Evolutionary conservation across 225 moss, liverwort and hornwort genomes (phyloP), one percentile per base, ranked within the genome.

Genomic region (Asterella californica): DNA sequence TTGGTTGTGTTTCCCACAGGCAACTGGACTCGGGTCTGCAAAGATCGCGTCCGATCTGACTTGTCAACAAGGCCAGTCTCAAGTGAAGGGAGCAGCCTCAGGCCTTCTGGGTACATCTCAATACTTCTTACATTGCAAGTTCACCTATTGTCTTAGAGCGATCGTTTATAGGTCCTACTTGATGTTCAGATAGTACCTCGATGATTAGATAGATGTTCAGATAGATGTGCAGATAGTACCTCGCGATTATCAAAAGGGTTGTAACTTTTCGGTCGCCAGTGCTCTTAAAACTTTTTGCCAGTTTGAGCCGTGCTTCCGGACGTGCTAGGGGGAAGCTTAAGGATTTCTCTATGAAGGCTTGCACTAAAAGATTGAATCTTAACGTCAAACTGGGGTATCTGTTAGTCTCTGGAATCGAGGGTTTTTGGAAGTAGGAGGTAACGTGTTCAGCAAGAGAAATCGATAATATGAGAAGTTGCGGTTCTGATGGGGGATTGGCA

Each of bases 61-160:
- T 24, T 27, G 54, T 10, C 24, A 77, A 42, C 18, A n/a, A 6
- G 52, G 24, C 29, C 53, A n/a, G 27, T 52, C 45, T 11, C 79
- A 81, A 49, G 80, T 22, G 19, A 78, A 6, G 60, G 75, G 70
- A n/a, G 63, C 74, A 70, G 30, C 70, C 7, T 22, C 81, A 7
- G 54, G 68, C 73, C 38, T 68, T 45, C 59, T 74, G 29, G 86
- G 83, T 86, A 85, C 18, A 77, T 19, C 45, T 60, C 47, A 18
- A 38, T 77, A 60, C 37, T 22, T 32, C 46, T 71, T 46, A 10
- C 48, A 1, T 8, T 71, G 71, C 46, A 70, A 11, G 29, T 30
- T 32, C 30, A 24, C 38, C 32, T 15, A 4, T 21, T 19, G 68
- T 37, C 68, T 37, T 33, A 8, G 25, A 9, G 42, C 46, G 24